Conservation (phyloP, 2,329 filamentous ascomycete species). For the Talaromyces sp. region DNA sequence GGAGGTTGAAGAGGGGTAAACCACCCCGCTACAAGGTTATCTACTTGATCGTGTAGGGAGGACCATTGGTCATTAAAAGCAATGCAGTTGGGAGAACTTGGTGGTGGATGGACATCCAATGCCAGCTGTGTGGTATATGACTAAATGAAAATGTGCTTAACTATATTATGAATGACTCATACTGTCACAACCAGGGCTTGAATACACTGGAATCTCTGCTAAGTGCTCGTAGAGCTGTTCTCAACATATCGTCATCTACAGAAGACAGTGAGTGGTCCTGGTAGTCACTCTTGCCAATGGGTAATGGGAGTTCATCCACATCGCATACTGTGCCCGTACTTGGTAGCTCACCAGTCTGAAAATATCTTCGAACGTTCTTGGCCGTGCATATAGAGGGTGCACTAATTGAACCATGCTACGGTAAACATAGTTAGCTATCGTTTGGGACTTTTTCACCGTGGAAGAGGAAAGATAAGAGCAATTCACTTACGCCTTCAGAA, state of each 20-base stretch:
- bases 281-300: not conserved
- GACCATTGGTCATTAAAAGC: no score
- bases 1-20: no score
- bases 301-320: conserved; percentile 23
- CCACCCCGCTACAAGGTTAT: no score
- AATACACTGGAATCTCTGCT: not conserved
- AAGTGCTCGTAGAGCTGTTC: not conserved
- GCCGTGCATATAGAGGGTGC: conserved; percentile 36
- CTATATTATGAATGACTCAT: no score
- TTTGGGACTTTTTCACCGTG: not conserved
- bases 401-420: conserved; percentile 30
- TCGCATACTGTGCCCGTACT: conserved; percentile 31
- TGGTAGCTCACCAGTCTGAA: conserved; percentile 39
- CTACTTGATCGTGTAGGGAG: no score
- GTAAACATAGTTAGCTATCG: not conserved
- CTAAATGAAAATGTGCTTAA: no score
- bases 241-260: not conserved
- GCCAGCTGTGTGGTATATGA: no score
- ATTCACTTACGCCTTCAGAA: conserved; percentile 6
- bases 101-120: no score
- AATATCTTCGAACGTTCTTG: conserved; percentile 36
- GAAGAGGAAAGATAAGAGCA: not conserved
- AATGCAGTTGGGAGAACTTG: no score
- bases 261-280: not conserved
- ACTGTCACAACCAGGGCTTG: not conserved